Conservation (phyloP, 139 green algal species). For the Chlorella sp. region DNA sequence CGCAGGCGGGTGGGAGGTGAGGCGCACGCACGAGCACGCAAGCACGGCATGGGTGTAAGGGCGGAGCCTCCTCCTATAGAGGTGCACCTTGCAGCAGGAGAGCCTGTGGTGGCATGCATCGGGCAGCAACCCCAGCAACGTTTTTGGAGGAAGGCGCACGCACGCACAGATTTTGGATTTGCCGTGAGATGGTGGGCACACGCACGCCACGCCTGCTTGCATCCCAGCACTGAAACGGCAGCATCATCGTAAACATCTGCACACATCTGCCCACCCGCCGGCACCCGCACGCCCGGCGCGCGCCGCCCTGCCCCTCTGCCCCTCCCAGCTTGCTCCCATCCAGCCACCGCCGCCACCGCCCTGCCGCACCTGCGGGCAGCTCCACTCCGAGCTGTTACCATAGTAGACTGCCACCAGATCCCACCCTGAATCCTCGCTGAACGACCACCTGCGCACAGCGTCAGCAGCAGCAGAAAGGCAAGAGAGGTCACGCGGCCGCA, state of each 20-base stretch:
- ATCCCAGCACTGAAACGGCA: not conserved
- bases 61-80: no score
- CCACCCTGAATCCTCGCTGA: not conserved
- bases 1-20: not conserved
- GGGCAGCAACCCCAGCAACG: not conserved
- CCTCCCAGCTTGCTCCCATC: not conserved
- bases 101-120: not conserved
- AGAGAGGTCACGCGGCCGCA: not conserved
- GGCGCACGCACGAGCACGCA: not conserved
- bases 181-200: no score
- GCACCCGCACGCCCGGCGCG: no score
- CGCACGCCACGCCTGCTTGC: no score
- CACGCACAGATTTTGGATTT: no score
- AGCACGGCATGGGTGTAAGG: not conserved
- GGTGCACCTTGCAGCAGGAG: no score
- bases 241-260: not conserved
- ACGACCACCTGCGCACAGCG: not conserved
- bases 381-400: conserved; percentile 5
- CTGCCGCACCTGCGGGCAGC: conserved; percentile 5
- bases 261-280: no score
- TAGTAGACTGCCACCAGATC: conserved; percentile 28
- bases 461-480: not conserved
- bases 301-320: no score
- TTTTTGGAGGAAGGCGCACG: no score
- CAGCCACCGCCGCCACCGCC: no score